phyloP scores from a whole-genome alignment of 257 asterid species.

The Solanum piurae region DNA sequence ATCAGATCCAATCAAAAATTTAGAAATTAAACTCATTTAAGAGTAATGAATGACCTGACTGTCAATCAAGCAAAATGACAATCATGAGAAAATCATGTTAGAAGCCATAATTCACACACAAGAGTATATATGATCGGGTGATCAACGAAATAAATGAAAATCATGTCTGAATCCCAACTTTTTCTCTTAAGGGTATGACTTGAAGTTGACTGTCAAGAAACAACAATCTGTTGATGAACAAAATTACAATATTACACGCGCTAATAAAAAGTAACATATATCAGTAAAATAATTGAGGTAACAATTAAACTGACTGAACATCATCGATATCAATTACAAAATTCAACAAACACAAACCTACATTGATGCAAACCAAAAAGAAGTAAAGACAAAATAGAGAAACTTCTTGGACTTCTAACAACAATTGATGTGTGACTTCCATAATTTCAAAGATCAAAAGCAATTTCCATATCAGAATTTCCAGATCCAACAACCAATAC shows the following conservation, averaged over 20 bases:
- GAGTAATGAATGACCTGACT: not conserved
- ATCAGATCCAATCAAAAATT: not conserved
- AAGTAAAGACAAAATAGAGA: not conserved
- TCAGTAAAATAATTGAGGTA: not conserved
- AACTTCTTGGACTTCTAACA: not conserved
- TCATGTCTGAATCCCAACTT: not conserved
- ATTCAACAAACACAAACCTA: not conserved
- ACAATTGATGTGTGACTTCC: not conserved
- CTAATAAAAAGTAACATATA: not conserved
- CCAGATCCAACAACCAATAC: not conserved
- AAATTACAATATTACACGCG: not conserved
- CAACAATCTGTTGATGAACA: not conserved
- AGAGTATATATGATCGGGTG: not conserved
- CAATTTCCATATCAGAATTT: too few species aligned
- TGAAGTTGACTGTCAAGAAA: not conserved
- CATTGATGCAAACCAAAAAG: not conserved
- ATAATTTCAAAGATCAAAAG: too few species aligned
- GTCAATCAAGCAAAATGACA: not conserved
- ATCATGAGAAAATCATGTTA: not conserved
- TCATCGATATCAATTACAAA: not conserved
- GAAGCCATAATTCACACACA: not conserved
- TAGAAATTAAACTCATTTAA: not conserved
- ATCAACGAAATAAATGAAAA: not conserved
- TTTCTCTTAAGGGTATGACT: too few species aligned
- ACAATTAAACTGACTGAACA: not conserved